Base-by-base conservation (phyloP, 345 rosid genomes). In the Kernera saxatilis region DNA sequence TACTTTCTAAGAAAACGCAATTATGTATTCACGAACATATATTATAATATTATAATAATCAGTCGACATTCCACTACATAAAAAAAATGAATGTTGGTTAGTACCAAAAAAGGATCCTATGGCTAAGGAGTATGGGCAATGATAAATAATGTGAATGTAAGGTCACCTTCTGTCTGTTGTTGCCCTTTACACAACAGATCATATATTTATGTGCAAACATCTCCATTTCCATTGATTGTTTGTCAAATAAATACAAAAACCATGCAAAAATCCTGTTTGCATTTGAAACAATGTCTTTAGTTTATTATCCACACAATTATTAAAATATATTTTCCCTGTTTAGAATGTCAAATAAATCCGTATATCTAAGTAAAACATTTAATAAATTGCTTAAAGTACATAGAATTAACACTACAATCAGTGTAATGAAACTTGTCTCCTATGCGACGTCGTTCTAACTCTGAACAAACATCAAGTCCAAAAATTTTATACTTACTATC, bases 161-260 rank as follows among this genome's bases (percentile, higher is more conserved):
- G 66, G 74, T 57, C 74, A 46, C 48, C 58, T 36, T 65, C 56
- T 70, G 74, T 70, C 67, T 58, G 58, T 57, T 45, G 66, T 70
- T 70, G 57, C 58, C 44, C 27, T 35, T 23, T 70, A 48, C 74
- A 35, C 41, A 27, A 67, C 15, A 53, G 6, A 54, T 68, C 62
- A 70, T 70, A 35, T 13, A 57, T 69, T 45, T 57, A 57, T 70
- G 58, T 53, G 52, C 72, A 67, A 48, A 70, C 66, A 43, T 17
- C 37, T 43, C 39, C 36, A 43, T 23, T 30, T 70, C 54, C 32
- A 69, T 56, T 69, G 23, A 58, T 58, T 70, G 22, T 48, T 41
- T 46, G 12, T 37, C 22, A 26, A 37, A 33, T 33, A 66, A 9
- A 37, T 36, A 25, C 18, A 35, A 39, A 64, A 66, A 12, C 3